Evolutionary conservation across 805 yeast genomes (phyloP).

Genomic region (Pichia pseudocactophila): DNA sequence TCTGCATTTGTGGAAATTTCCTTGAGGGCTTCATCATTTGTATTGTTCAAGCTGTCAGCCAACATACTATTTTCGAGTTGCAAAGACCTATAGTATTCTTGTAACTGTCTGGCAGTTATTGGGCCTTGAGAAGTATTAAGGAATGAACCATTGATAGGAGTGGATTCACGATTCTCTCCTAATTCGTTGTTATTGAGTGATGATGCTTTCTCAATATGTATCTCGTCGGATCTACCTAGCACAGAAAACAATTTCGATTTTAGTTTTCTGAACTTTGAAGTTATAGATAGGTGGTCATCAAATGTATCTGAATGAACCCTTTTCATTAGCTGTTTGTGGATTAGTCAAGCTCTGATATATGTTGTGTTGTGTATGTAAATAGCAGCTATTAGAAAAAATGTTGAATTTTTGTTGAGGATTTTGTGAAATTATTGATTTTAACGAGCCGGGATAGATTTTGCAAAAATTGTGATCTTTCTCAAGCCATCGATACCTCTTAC

Average conservation of each 20-base stretch:
- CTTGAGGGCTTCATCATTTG: background rate
- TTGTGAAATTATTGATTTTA: too few species aligned
- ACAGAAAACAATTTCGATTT: slow-evolving; percentile 10
- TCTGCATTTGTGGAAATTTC: slow-evolving; percentile 17
- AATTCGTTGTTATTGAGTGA: background rate
- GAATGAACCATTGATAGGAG: background rate
- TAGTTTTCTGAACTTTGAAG: slow-evolving; percentile 15
- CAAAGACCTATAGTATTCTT: slow-evolving; percentile 21
- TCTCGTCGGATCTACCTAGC: slow-evolving; percentile 3
- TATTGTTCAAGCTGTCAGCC: slow-evolving; percentile 12
- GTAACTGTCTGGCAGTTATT: slow-evolving; percentile 22
- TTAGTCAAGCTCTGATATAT: background rate
- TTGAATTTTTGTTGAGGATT: background rate
- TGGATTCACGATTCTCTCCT: background rate
- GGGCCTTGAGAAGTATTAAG: slow-evolving; percentile 5
- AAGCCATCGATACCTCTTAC: too few species aligned
- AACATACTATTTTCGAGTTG: slow-evolving; percentile 17
- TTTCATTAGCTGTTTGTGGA: slow-evolving; percentile 1
- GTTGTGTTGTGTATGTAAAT: too few species aligned
- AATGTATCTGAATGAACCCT: slow-evolving; percentile 10
- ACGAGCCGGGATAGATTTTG: too few species aligned
- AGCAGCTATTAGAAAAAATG: too few species aligned
- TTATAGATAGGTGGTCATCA: slow-evolving; percentile 1
- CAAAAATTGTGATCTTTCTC: too few species aligned
- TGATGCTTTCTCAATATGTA: background rate